Percentiles rank a stretch among this genome's conserved stretches.
Conservation (phyloP, 164 flowering plant species). For the Chimonanthus salicifolius region DNA sequence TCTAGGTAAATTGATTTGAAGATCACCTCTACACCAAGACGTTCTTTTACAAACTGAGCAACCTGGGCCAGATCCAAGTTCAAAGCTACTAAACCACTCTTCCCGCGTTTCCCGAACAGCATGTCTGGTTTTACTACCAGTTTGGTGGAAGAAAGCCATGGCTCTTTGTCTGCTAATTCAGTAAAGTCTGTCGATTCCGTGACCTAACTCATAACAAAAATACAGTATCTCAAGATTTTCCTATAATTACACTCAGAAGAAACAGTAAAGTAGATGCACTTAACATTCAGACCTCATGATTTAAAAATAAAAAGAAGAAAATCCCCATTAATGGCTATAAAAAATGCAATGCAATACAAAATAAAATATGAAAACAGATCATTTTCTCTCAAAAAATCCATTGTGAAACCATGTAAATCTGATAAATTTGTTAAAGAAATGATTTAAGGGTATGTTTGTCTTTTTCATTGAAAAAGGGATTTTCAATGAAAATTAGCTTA, state of each 20-base stretch:
- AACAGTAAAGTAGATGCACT: neutral
- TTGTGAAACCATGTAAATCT: too few species aligned
- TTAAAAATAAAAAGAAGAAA: neutral
- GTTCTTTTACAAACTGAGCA: slow-evolving; percentile 68
- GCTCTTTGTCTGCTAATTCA: slow-evolving; percentile 57
- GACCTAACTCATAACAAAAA: slow-evolving; percentile 33
- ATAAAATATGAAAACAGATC: neutral
- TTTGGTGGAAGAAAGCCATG: slow-evolving; percentile 82
- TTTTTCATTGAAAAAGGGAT: too few species aligned
- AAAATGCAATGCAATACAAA: neutral
- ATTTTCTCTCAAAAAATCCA: neutral
- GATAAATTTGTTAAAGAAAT: too few species aligned
- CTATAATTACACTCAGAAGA: neutral
- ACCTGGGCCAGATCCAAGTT: slow-evolving; percentile 87
- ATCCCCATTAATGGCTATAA: too few species aligned
- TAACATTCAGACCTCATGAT: neutral
- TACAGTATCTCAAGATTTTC: neutral
- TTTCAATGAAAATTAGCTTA: too few species aligned
- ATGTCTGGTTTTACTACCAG: slow-evolving; percentile 95
- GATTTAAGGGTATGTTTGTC: too few species aligned
- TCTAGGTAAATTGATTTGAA: neutral
- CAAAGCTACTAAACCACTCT: slow-evolving; percentile 89
- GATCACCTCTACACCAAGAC: slow-evolving; percentile 75
- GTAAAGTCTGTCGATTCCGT: slow-evolving; percentile 70
- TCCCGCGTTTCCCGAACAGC: slow-evolving; percentile 96